Evolutionary conservation across 495 filamentous ascomycete species (phyloP).

Genomic region (Penicillium malachiteum): DNA sequence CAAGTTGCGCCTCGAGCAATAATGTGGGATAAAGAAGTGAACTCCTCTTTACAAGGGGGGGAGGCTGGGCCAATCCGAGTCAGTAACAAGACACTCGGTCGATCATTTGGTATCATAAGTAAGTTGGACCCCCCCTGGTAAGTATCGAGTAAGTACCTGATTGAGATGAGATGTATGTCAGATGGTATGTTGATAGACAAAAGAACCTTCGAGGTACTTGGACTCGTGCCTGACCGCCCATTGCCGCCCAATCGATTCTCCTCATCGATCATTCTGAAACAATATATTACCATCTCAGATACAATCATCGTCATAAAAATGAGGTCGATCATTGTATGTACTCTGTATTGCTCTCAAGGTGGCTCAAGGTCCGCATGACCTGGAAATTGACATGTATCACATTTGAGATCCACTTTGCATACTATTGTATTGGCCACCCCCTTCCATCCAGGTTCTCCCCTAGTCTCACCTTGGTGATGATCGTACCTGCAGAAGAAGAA

Average conservation of each 20-base stretch:
- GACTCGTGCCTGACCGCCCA: constrained; percentile 19
- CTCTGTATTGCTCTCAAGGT: too few species aligned
- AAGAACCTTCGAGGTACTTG: background rate
- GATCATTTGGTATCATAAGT: constrained; percentile 1
- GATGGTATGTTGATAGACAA: background rate
- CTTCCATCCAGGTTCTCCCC: background rate
- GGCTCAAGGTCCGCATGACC: too few species aligned
- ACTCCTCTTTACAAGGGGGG: constrained; percentile 23
- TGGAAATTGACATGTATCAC: background rate
- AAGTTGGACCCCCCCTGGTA: background rate
- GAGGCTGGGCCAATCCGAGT: constrained; percentile 30
- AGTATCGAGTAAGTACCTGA: constrained; percentile 1
- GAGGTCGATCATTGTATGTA: too few species aligned
- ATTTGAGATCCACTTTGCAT: background rate
- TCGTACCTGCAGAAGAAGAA: constrained; percentile 12
- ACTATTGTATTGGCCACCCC: constrained; percentile 1
- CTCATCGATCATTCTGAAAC: constrained; percentile 1
- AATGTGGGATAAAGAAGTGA: constrained; percentile 17
- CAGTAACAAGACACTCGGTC: constrained; percentile 12
- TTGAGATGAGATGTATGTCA: background rate
- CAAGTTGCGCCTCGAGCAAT: constrained; percentile 16
- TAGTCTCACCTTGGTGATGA: background rate
- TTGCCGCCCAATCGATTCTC: constrained; percentile 8
- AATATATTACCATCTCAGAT: background rate
- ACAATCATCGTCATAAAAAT: background rate